Percentiles rank a stretch among this genome's conserved stretches.
These are phyloP conservation scores for Meripilus lineatus DNA, from an alignment of 1,284 basidiomycete species.

Conservation along the genomic window DNA sequence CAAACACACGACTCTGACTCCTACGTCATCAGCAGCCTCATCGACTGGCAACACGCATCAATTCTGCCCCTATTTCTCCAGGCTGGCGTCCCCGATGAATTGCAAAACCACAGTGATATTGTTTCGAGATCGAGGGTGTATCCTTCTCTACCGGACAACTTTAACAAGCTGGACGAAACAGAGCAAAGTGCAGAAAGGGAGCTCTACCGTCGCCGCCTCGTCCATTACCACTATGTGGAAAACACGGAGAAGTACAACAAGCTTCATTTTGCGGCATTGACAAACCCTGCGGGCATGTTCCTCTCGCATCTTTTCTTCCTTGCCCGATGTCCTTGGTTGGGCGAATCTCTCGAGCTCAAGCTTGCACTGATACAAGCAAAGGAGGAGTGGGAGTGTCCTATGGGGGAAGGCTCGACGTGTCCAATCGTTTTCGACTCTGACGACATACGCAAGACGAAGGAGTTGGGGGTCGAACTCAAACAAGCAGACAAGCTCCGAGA, in stretches of 20 bases:
- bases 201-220: slow-evolving; percentile 35
- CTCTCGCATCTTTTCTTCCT: slow-evolving; percentile 33
- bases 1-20: slow-evolving; percentile 25
- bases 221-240: slow-evolving; percentile 40
- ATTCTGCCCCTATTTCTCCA: slow-evolving; percentile 45
- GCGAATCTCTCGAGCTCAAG: slow-evolving; percentile 38
- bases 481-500: slow-evolving; percentile 27
- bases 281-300: slow-evolving; percentile 28
- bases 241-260: slow-evolving; percentile 36
- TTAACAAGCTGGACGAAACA: slow-evolving; percentile 27
- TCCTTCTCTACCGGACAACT: slow-evolving; percentile 36
- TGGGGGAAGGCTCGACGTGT: slow-evolving; percentile 33
- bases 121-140: slow-evolving; percentile 30
- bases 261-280: slow-evolving; percentile 31
- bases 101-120: slow-evolving; percentile 40
- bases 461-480: slow-evolving; percentile 26
- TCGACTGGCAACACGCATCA: slow-evolving; percentile 42
- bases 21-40: slow-evolving; percentile 32
- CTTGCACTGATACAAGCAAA: slow-evolving; percentile 33
- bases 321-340: slow-evolving; percentile 40
- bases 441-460: slow-evolving; percentile 35
- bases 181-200: slow-evolving; percentile 26
- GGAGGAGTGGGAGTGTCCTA: slow-evolving; percentile 32
- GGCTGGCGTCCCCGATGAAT: slow-evolving; percentile 34
- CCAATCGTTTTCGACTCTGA: slow-evolving; percentile 40